Evolutionary conservation across 371 early-diverging fungal genomes (phyloP), one percentile per base, ranked within the genome.

Genomic region (Circinella minor): DNA sequence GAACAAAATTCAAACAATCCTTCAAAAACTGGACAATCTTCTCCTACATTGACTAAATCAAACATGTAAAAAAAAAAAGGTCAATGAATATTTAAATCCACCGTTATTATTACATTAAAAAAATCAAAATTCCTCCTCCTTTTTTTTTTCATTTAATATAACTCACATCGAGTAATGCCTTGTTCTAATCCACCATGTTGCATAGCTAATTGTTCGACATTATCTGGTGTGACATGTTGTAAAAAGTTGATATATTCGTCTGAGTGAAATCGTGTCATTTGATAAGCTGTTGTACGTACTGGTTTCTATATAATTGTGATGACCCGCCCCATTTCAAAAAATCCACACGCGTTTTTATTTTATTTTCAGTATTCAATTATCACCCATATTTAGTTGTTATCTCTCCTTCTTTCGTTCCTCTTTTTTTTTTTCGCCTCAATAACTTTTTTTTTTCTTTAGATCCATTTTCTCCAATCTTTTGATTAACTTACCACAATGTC

Each of bases 191-290:
- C 80, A 43, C 84, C 85, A 67, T 96, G 93, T 70, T 94, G 93
- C 73, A 91, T 90, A 20, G 86, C 87, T 67, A 95, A 86, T 37
- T 92, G 83, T 48, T 95, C 93, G 69, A 93, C 87, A 74, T 94
- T 96, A 27, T 99, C 98, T 0, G 98, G 97, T 2, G 96, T 95
- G 3, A 99, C 97, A 63, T 93, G 90, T 43, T 92, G 85, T 66
- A 99, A 84, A 79, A 99, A 99, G 74, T 99, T 95, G 70, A 99
- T 95, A 77, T 99, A 99, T 74, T 99, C 99, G 78, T 98, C 96
- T 15, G 99, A 92, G 81, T 99, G 99, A 78, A 99, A 99, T 70
- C 95, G 94, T 9, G 98, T 98, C 92, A 99, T 94, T 87, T 99
- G 95, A 63, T 88, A 86, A 62, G 90, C 87, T 36, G 95, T 94